Base-by-base conservation (phyloP, 2,329 filamentous ascomycete species). In the Pyrenochaeta sp. region DNA sequence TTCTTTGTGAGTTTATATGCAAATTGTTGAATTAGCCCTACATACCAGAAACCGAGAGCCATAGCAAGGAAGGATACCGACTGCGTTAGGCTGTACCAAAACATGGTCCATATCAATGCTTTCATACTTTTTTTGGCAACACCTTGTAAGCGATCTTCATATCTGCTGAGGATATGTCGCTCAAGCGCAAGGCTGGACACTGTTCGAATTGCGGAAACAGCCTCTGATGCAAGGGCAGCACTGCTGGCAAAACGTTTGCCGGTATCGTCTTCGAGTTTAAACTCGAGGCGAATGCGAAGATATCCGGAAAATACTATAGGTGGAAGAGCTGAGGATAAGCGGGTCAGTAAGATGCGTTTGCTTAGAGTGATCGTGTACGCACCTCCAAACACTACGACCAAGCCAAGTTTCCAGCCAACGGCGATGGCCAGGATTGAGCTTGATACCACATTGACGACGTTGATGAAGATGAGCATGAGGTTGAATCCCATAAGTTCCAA, bases 161-260 rank as follows among this genome's bases (percentile, higher is more conserved):
- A 78, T 96, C 87, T 83, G 2, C 77, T 67, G 64, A 91, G 83
- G 2, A 98, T 91, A 68, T 97, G 91, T 0, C 84, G 77, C 77
- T 99, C 95, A 9, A 94, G 86, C 0, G 93, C 97, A 39, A 99
- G 83, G 7, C 92, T 91, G 3, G 93, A 94, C 9, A 98, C 93
- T 2, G 95, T 98, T 45, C 94, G 90, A 63, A 98, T 97, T 6
- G 93, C 90, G 2, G 91, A 93, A 29, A 96, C 96, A 37, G 93
- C 93, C 76, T 99, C 95, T 41, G 93, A 95, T 10, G 95, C 95
- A 71, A 90, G 96, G 50, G 88, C 89, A 7, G 94, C 94, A 53
- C 60, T 83, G 40, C 62, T 68, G 0, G 68, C 58, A 36, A 74
- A 74, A 7, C 69, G 91, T 94, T 51, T 84, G 80, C 69, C 91